Percentiles rank a stretch among this genome's conserved stretches.
Evolutionary conservation across 163 green algal species (phyloP).

Genomic region (Chloroidium sp.): DNA sequence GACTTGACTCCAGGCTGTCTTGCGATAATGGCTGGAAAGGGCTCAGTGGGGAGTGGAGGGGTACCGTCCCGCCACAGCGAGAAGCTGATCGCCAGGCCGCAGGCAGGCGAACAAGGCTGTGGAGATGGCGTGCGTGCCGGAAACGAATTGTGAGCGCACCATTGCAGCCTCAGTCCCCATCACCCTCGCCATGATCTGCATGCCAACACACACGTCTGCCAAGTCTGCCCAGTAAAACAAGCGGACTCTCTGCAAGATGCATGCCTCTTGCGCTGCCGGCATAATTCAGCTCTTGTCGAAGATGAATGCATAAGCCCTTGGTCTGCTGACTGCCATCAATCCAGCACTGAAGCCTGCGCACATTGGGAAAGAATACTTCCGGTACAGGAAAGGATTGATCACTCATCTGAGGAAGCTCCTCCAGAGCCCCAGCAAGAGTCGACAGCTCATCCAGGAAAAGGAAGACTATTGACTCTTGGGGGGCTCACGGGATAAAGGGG

Average conservation of each 20-base stretch:
- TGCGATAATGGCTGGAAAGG: not conserved
- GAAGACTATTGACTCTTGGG: not conserved
- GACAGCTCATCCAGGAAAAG: not conserved
- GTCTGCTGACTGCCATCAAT: no score
- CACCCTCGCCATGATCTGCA: constrained; percentile 68
- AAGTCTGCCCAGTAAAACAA: no score
- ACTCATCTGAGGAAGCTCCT: not conserved
- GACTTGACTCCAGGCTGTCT: no score
- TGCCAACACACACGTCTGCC: no score
- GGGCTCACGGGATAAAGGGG: not conserved
- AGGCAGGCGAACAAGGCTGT: constrained; percentile 72
- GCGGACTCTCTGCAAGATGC: no score
- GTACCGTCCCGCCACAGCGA: constrained; percentile 71
- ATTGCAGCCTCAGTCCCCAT: constrained; percentile 81
- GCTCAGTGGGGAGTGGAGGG: not conserved
- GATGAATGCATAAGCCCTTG: no score
- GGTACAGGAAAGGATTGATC: no score
- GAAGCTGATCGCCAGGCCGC: constrained; percentile 77
- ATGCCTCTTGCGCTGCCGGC: no score
- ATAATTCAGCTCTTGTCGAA: no score
- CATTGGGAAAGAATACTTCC: no score
- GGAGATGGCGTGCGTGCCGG: constrained; percentile 90
- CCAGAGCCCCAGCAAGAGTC: no score
- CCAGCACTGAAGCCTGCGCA: no score
- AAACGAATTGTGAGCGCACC: constrained; percentile 81